Conservation (phyloP, 768 basidiomycete genomes). For the Russula vinacea region DNA sequence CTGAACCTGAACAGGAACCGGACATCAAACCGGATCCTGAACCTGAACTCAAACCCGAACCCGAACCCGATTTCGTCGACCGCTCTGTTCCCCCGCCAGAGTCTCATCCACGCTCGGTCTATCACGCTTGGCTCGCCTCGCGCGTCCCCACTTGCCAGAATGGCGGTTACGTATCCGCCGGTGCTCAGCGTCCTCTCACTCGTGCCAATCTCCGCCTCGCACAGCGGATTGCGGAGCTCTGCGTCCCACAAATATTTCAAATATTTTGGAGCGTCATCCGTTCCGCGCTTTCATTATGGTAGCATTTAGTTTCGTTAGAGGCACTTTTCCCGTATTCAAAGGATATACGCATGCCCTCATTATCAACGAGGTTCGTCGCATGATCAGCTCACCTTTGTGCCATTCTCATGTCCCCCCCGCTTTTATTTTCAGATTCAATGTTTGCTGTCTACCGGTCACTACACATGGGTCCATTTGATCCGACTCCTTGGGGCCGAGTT, state of each 20-base stretch:
- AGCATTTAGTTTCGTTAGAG: constrained; percentile 64
- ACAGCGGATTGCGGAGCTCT: constrained; percentile 49
- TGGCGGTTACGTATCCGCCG: constrained; percentile 45
- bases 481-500: constrained; percentile 61
- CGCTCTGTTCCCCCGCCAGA: not conserved
- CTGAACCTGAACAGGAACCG: constrained; percentile 10
- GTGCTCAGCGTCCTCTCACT: constrained; percentile 64
- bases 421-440: constrained; percentile 55
- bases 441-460: constrained; percentile 64
- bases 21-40: constrained; percentile 10
- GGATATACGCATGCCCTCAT: constrained; percentile 85
- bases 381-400: not conserved
- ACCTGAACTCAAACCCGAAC: not conserved
- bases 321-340: constrained; percentile 76
- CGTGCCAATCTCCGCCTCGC: constrained; percentile 57
- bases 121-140: constrained; percentile 35
- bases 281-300: constrained; percentile 69
- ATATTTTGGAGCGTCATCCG: constrained; percentile 58
- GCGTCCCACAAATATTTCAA: constrained; percentile 53
- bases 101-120: constrained; percentile 25
- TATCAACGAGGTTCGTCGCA: constrained; percentile 67
- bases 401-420: not conserved
- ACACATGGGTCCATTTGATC: constrained; percentile 64
- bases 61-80: not conserved
- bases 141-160: constrained; percentile 25